Percentiles rank a stretch among this genome's conserved stretches.
phyloP scores from a whole-genome alignment of 768 basidiomycete genomes.

The Auricularia sp. region DNA sequence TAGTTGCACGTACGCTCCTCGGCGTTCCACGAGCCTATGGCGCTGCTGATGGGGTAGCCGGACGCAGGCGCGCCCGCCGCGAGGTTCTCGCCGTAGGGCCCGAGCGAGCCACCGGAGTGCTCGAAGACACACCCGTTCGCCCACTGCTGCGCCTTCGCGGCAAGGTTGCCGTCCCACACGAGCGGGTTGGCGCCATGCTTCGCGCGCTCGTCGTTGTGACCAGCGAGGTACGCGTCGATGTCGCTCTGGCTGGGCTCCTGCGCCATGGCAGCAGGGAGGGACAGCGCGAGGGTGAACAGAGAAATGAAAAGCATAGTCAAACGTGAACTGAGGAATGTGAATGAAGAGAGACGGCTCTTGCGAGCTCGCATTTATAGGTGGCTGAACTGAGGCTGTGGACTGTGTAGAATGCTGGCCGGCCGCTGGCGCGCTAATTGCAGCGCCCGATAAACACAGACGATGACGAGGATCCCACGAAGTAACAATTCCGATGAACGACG shows the following conservation, averaged over 20 bases:
- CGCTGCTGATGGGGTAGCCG: conserved; percentile 30
- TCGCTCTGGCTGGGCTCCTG: conserved; percentile 21
- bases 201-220: conserved; percentile 54
- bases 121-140: conserved; percentile 56
- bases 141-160: conserved; percentile 56
- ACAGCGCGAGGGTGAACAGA: no score
- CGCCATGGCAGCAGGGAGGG: no score
- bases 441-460: no score
- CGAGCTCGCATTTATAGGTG: no score
- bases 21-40: conserved; percentile 52
- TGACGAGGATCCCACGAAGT: no score
- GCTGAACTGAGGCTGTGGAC: no score
- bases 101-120: conserved; percentile 60
- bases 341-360: no score
- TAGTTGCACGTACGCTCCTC: conserved; percentile 31
- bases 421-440: no score
- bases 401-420: no score
- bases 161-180: conserved; percentile 53
- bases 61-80: conserved; percentile 61
- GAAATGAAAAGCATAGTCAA: no score
- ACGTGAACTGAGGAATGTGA: no score
- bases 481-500: no score
- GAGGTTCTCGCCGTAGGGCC: conserved; percentile 62
- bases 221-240: conserved; percentile 41
- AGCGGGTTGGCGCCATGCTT: conserved; percentile 56